Conservation (phyloP, 805 yeast species). For the Ascoidea tarda region DNA sequence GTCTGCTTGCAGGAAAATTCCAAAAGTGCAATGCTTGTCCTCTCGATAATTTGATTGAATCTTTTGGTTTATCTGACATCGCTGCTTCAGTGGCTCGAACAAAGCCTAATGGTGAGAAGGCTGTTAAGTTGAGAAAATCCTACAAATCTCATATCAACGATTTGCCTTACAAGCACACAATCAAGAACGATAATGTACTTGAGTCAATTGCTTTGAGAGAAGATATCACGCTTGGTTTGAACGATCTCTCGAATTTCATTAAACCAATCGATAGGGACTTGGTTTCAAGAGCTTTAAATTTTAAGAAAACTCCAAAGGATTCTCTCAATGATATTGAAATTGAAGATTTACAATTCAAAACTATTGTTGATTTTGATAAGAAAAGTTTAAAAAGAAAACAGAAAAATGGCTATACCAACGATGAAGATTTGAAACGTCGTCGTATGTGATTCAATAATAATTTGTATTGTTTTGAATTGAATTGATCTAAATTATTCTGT, state of each 20-base stretch:
- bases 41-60: slow-evolving; percentile 48
- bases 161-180: slow-evolving; percentile 59
- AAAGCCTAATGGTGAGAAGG: slow-evolving; percentile 80
- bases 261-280: not conserved
- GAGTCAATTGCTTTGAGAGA: not conserved
- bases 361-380: not conserved
- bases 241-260: too few relatives aligned
- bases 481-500: too few relatives aligned
- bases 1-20: too few relatives aligned
- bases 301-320: not conserved
- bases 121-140: slow-evolving; percentile 85
- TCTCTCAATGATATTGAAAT: not conserved
- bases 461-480: too few relatives aligned
- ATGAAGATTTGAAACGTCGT: not conserved
- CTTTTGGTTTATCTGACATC: slow-evolving; percentile 53
- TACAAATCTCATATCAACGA: slow-evolving; percentile 88
- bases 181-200: not conserved
- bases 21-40: slow-evolving; percentile 52
- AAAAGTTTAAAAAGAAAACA: not conserved
- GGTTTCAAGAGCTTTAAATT: not conserved
- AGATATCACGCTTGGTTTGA: not conserved
- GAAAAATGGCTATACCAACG: not conserved
- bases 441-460: not conserved
- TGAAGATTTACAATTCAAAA: not conserved
- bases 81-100: slow-evolving; percentile 77